Base-by-base conservation (phyloP, 106 monocot species). In the Iris macrosiphon region DNA sequence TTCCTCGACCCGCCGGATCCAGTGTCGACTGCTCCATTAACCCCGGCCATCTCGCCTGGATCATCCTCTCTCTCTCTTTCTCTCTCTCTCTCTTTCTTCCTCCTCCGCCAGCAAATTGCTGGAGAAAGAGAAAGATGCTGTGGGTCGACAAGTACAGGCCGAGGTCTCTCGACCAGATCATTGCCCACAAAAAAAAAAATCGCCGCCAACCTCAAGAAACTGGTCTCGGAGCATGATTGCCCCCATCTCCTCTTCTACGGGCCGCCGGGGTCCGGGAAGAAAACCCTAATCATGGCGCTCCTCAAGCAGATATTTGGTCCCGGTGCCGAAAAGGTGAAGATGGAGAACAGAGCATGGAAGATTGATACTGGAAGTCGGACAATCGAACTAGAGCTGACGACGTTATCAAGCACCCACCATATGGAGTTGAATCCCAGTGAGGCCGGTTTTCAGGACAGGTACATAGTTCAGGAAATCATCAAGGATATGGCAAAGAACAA, bases 61-160 rank as follows among this genome's bases (percentile, higher is more conserved):
- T n/a, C n/a, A n/a, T n/a, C n/a, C n/a, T n/a, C n/a, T n/a, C n/a
- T n/a, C n/a, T n/a, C n/a, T n/a, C n/a, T n/a, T n/a, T n/a, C n/a
- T n/a, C n/a, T n/a, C n/a, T n/a, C n/a, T n/a, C n/a, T n/a, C n/a
- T n/a, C n/a, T n/a, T n/a, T n/a, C n/a, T n/a, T n/a, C n/a, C n/a
- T n/a, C n/a, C n/a, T n/a, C n/a, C n/a, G n/a, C n/a, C n/a, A n/a
- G n/a, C n/a, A n/a, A n/a, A n/a, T n/a, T n/a, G n/a, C n/a, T n/a
- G n/a, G n/a, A n/a, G n/a, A n/a, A n/a, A n/a, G n/a, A n/a, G 30
- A n/a, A 62, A 45, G 62, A 96, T 96, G 95, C 37, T 96, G 85
- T 96, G 95, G 95, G 95, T 96, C 39, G 95, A 96, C 77, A 89
- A 96, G 79, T 74, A 96, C 79, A 66, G 95, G 56, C 95, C 95